Conservation (phyloP, 805 yeast genomes). For the Teunomyces gatunensis region DNA sequence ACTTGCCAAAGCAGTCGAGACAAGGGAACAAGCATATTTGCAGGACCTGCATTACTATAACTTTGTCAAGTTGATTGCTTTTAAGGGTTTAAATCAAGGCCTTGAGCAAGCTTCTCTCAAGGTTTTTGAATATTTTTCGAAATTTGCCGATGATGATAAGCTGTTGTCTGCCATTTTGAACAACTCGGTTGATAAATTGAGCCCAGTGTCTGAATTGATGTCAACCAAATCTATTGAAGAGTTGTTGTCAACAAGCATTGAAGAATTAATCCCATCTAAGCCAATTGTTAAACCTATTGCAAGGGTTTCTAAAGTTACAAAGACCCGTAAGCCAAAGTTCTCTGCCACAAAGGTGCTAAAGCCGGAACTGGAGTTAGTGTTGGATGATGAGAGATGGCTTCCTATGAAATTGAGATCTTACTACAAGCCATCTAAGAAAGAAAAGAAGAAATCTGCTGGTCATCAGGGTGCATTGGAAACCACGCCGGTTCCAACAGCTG, state of each 20-base stretch:
- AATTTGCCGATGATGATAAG: conserved; percentile 19
- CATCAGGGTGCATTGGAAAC: conserved; percentile 16
- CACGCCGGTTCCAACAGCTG: conserved; percentile 4
- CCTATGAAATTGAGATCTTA: conserved; percentile 83
- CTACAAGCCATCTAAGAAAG: conserved; percentile 75
- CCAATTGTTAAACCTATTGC: conserved; percentile 4
- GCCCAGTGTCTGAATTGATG: conserved; percentile 16
- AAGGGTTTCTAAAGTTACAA: conserved; percentile 16
- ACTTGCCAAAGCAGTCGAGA: not conserved
- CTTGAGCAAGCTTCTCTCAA: conserved; percentile 10
- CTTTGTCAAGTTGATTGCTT: conserved; percentile 29
- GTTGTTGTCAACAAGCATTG: conserved; percentile 30
- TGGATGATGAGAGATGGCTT: conserved; percentile 80
- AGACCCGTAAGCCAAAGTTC: conserved; percentile 28
- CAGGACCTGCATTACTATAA: conserved; percentile 18
- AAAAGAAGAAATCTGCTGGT: conserved; percentile 21
- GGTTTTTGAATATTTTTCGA: conserved; percentile 17
- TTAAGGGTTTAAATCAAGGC: conserved; percentile 23
- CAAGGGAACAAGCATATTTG: not conserved
- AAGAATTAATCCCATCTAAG: conserved; percentile 14
- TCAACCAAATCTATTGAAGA: conserved; percentile 23
- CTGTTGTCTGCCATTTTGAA: conserved; percentile 22
- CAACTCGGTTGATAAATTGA: conserved; percentile 17
- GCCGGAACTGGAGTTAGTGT: conserved; percentile 20
- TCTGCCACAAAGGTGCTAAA: conserved; percentile 26